phyloP scores from a whole-genome alignment of 345 rosid genomes.

The Kernera saxatilis region DNA sequence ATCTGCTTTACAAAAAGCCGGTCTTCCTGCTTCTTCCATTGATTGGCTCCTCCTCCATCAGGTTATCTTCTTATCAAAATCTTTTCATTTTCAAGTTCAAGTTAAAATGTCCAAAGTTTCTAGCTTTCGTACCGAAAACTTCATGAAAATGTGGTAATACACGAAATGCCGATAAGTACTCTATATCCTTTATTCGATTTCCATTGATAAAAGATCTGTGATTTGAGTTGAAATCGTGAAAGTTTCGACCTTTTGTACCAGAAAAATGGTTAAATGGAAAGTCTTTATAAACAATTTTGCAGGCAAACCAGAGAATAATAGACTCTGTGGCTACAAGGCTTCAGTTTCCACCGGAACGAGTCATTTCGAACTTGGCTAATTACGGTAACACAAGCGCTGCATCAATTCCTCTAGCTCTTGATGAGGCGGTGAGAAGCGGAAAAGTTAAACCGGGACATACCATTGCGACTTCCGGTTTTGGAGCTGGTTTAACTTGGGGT shows the following conservation, averaged over 20 bases:
- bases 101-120: neutral
- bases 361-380: slow-evolving; percentile 78
- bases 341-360: slow-evolving; percentile 67
- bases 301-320: slow-evolving; percentile 97
- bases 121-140: neutral
- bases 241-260: neutral
- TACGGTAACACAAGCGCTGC: slow-evolving; percentile 95
- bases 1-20: slow-evolving; percentile 70
- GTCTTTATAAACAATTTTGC: slow-evolving; percentile 10
- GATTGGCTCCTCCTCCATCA: slow-evolving; percentile 97
- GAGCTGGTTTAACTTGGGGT: slow-evolving; percentile 97
- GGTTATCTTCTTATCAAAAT: slow-evolving; percentile 35
- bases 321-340: slow-evolving; percentile 84
- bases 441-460: slow-evolving; percentile 75
- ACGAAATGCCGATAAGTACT: too few relatives aligned
- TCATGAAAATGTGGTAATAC: neutral
- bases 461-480: slow-evolving; percentile 81
- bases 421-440: slow-evolving; percentile 84
- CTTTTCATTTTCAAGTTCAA: neutral
- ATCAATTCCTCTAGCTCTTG: slow-evolving; percentile 88
- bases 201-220: too few relatives aligned
- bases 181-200: too few relatives aligned
- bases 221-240: neutral
- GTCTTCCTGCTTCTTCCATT: slow-evolving; percentile 57
- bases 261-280: neutral